A percentile compares a stretch with the other conserved stretches of the same genome.
Conservation (phyloP, 2,329 filamentous ascomycete species). For the Colletotrichum tanaceti region DNA sequence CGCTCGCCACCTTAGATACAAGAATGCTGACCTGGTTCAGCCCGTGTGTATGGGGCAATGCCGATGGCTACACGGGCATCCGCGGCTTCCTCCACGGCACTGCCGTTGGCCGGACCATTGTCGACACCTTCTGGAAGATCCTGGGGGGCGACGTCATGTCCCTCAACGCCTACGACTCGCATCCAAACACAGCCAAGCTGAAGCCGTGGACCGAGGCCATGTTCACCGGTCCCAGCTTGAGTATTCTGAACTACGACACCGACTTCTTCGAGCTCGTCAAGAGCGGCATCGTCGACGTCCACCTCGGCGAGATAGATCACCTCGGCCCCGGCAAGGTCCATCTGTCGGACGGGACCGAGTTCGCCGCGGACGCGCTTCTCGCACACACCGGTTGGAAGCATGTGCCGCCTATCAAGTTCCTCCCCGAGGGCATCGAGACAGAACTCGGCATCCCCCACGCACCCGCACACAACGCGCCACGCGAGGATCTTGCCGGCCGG, state of each 20-base stretch:
- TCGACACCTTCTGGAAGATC: constrained; percentile 67
- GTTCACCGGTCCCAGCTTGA: constrained; percentile 66
- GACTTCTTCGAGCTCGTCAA: constrained; percentile 68
- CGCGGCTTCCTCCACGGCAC: constrained; percentile 69
- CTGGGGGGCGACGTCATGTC: constrained; percentile 66
- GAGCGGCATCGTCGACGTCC: constrained; percentile 62
- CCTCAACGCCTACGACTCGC: constrained; percentile 64
- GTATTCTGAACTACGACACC: constrained; percentile 70
- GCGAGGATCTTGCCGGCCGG: constrained; percentile 50
- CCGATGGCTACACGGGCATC: constrained; percentile 67
- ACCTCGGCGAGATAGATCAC: constrained; percentile 62
- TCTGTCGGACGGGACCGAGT: constrained; percentile 59
- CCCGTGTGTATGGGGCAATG: constrained; percentile 77
- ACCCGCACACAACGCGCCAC: constrained; percentile 27
- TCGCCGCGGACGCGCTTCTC: constrained; percentile 64
- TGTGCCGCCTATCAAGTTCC: constrained; percentile 63
- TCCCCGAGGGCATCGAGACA: constrained; percentile 58
- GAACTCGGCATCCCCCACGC: constrained; percentile 62
- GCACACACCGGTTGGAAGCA: constrained; percentile 71
- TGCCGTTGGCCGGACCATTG: constrained; percentile 64
- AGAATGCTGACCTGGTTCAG: constrained; percentile 79
- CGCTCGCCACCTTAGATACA: constrained; percentile 61
- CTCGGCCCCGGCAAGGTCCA: constrained; percentile 60
- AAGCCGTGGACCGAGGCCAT: constrained; percentile 64
- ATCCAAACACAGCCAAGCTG: constrained; percentile 65